Conservation (phyloP, 1,284 basidiomycete species). For the Boletus smithii region DNA sequence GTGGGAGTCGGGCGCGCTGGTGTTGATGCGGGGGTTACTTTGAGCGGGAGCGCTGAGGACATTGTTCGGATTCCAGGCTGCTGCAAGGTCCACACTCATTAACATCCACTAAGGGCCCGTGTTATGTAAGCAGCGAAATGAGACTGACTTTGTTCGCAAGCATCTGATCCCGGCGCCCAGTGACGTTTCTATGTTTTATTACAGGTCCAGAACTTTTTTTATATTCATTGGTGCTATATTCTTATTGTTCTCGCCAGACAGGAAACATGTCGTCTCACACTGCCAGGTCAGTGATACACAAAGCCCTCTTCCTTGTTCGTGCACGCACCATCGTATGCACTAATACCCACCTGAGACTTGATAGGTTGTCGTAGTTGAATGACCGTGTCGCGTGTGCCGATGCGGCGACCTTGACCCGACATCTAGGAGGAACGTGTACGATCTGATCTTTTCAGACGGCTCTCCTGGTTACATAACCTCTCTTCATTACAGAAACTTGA, state of each 20-base stretch:
- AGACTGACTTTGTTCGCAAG: constrained; percentile 13
- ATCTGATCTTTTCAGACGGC: constrained; percentile 15
- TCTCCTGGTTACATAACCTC: constrained; percentile 17
- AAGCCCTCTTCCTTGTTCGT: no score
- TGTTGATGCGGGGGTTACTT: constrained; percentile 49
- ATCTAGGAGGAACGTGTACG: constrained; percentile 1
- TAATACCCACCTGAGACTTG: constrained; percentile 6
- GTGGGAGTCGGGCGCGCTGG: constrained; percentile 42
- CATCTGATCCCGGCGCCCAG: background rate
- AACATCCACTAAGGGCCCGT: background rate
- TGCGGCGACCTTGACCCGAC: constrained; percentile 24
- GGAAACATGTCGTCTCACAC: constrained; percentile 6
- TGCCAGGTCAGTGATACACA: no score
- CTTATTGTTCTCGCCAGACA: constrained; percentile 11
- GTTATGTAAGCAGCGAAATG: constrained; percentile 19
- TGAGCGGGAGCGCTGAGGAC: constrained; percentile 53
- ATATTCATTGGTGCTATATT: background rate
- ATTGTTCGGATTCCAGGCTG: constrained; percentile 11
- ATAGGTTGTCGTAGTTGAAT: background rate
- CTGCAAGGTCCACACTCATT: background rate
- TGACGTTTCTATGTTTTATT: background rate
- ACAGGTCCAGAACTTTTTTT: background rate
- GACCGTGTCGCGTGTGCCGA: constrained; percentile 18
- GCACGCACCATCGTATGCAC: no score
- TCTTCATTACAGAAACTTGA: constrained; percentile 16